A percentile compares a stretch with the other conserved stretches of the same genome.
Conservation (phyloP, 225 moss, liverwort and hornwort genomes). For the Ulota crispa region DNA sequence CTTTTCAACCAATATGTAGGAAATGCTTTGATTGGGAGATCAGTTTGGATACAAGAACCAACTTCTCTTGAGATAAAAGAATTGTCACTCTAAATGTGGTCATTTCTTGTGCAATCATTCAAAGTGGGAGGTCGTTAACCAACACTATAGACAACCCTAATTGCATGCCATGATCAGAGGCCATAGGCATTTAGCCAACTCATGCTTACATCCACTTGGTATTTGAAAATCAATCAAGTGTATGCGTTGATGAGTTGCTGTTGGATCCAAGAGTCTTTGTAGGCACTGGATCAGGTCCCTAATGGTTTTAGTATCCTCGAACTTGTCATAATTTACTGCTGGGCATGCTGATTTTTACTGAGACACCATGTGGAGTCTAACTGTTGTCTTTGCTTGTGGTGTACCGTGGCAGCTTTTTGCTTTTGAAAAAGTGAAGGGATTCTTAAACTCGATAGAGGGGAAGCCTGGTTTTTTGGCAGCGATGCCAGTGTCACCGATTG, state of each 20-base stretch:
- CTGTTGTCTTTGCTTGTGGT: neutral
- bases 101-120: neutral
- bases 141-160: neutral
- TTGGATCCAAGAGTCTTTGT: neutral
- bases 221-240: neutral
- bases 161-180: neutral
- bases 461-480: slow-evolving; percentile 44
- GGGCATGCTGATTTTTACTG: neutral
- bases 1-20: neutral
- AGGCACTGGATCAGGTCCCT: neutral
- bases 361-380: slow-evolving; percentile 2
- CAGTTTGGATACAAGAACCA: neutral
- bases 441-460: slow-evolving; percentile 59
- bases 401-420: slow-evolving; percentile 61
- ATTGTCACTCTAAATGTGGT: neutral
- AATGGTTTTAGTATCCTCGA: neutral
- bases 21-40: neutral
- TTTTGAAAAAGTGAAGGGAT: slow-evolving; percentile 70
- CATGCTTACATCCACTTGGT: neutral
- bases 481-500: slow-evolving; percentile 69
- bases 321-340: neutral
- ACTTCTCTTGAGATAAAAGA: neutral
- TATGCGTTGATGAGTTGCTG: neutral
- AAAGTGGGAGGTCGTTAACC: neutral
- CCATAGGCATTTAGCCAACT: neutral